Conservation (phyloP, 352 stramenopile genomes). For the Ophiocytium majus region DNA sequence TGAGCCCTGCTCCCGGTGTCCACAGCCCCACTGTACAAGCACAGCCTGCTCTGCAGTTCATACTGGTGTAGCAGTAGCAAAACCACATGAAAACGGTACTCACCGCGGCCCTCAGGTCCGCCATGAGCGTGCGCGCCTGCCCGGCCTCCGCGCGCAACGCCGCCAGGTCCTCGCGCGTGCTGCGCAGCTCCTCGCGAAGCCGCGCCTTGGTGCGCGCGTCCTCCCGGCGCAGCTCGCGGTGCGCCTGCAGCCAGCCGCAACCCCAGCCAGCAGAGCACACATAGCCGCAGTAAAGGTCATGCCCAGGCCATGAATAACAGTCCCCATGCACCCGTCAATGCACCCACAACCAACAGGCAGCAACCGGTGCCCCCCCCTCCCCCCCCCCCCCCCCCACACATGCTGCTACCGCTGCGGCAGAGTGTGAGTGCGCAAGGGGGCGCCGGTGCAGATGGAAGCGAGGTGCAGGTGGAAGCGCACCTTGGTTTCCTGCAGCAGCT, state of each 20-base stretch:
- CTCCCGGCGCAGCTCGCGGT: neutral
- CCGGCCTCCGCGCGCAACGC: neutral
- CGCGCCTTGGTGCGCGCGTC: neutral
- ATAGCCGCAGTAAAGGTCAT: too few species aligned
- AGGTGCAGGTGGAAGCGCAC: too few species aligned
- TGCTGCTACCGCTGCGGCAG: too few species aligned
- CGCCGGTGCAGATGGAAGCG: too few species aligned
- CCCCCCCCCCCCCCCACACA: too few species aligned
- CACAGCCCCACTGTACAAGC: neutral
- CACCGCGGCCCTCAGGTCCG: neutral
- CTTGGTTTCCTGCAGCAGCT: conserved; percentile 16
- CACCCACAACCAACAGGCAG: too few species aligned
- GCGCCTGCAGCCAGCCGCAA: too few species aligned
- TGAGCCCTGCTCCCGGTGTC: neutral
- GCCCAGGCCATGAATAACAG: too few species aligned
- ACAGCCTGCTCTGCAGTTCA: neutral
- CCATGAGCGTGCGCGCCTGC: neutral
- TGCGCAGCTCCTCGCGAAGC: neutral
- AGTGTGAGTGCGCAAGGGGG: too few species aligned
- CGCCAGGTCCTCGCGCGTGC: neutral
- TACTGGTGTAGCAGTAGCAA: neutral
- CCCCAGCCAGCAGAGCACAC: too few species aligned
- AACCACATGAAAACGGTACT: neutral
- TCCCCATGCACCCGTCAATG: too few species aligned
- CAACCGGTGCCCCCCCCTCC: too few species aligned